phyloP scores from a whole-genome alignment of 108 stramenopile species.

The Cyclostephanos tholiformis region DNA sequence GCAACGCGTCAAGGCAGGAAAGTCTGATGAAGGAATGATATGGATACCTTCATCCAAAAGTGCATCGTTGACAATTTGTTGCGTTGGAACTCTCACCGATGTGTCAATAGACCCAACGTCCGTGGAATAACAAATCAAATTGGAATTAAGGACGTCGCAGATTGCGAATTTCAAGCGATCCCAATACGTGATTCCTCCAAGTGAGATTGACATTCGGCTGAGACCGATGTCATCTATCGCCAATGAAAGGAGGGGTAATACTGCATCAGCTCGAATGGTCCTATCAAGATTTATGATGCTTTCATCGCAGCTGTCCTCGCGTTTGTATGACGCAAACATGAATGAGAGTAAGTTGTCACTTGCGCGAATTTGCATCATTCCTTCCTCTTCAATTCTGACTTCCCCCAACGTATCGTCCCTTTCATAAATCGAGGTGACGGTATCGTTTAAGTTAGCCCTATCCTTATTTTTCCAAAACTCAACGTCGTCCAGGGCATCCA shows the following conservation, averaged over 20 bases:
- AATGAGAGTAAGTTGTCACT: constrained; percentile 30
- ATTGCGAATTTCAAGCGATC: constrained; percentile 28
- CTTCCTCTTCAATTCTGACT: constrained; percentile 4
- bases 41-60: constrained; percentile 23
- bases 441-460: neutral
- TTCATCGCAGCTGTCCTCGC: neutral
- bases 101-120: constrained; percentile 1
- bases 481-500: constrained; percentile 35
- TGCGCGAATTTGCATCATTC: neutral
- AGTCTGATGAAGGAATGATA: constrained; percentile 42
- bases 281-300: neutral
- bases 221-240: constrained; percentile 38
- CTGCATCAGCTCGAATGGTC: constrained; percentile 33
- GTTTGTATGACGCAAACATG: constrained; percentile 14
- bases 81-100: neutral
- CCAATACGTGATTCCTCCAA: constrained; percentile 27
- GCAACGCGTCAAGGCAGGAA: constrained; percentile 42
- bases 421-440: neutral
- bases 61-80: constrained; percentile 13
- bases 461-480: neutral
- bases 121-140: constrained; percentile 23
- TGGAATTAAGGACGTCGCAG: constrained; percentile 27
- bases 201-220: constrained; percentile 22
- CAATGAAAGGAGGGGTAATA: constrained; percentile 38
- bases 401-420: neutral